Percentiles rank a stretch among this genome's conserved stretches.
phyloP scores from a whole-genome alignment of 306 rosid genomes.

The Sphenostylis stenocarpa region DNA sequence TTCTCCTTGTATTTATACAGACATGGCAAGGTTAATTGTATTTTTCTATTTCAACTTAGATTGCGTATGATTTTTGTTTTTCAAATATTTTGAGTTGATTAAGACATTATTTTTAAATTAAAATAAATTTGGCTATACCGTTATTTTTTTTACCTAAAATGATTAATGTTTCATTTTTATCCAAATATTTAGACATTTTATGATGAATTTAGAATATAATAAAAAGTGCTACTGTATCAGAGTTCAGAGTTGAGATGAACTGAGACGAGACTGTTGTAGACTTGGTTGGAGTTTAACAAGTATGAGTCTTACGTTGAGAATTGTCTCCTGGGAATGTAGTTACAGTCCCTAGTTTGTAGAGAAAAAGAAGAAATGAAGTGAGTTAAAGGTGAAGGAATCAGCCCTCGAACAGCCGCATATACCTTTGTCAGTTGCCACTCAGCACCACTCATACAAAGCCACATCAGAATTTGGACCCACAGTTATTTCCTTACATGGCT shows the following conservation, averaged over 20 bases:
- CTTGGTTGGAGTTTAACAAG: too few relatives aligned
- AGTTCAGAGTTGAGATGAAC: background rate
- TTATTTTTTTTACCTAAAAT: background rate
- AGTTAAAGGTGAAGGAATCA: background rate
- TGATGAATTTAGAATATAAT: background rate
- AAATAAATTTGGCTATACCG: background rate
- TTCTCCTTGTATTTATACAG: too few relatives aligned
- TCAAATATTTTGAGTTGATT: background rate
- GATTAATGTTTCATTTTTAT: background rate
- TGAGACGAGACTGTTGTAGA: too few relatives aligned
- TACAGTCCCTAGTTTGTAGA: too few relatives aligned
- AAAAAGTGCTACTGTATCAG: background rate
- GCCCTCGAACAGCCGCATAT: conserved; percentile 34
- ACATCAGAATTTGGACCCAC: conserved; percentile 34
- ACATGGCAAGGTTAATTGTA: too few relatives aligned
- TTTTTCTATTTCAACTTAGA: too few relatives aligned
- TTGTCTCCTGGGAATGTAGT: too few relatives aligned
- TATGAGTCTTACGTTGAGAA: too few relatives aligned
- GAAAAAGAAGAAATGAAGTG: background rate
- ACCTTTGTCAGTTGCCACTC: background rate
- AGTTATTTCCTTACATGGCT: background rate
- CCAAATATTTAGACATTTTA: background rate
- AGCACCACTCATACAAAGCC: background rate
- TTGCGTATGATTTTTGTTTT: too few relatives aligned
- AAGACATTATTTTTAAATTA: background rate